Evolutionary conservation across 306 rosid genomes (phyloP).

Genomic region (Hippophae rhamnoides): DNA sequence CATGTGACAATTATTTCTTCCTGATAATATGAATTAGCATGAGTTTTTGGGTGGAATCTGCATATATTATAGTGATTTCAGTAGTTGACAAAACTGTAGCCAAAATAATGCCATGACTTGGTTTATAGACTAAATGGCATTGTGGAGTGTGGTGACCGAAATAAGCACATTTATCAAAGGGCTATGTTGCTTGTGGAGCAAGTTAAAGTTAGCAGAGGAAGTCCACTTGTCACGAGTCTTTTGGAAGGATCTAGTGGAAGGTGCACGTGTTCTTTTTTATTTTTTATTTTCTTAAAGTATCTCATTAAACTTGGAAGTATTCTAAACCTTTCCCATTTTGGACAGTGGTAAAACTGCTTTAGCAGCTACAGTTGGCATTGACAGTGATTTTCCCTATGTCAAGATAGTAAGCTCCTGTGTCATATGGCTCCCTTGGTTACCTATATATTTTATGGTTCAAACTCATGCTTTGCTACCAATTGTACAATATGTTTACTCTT

Average conservation of each 20-base stretch:
- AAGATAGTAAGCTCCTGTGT: slow-evolving; percentile 67
- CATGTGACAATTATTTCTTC: too few species aligned
- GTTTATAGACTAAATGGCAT: slow-evolving; percentile 70
- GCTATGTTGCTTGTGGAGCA: slow-evolving; percentile 85
- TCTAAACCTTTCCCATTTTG: slow-evolving; percentile 33
- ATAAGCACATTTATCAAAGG: slow-evolving; percentile 69
- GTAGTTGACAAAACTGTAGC: neutral
- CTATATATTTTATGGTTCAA: slow-evolving; percentile 6
- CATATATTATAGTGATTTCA: too few species aligned
- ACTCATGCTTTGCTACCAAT: slow-evolving; percentile 5
- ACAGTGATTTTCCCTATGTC: slow-evolving; percentile 93
- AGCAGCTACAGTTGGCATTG: slow-evolving; percentile 92
- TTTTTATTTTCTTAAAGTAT: neutral
- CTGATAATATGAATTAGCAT: too few species aligned
- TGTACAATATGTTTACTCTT: slow-evolving; percentile 12
- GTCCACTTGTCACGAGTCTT: slow-evolving; percentile 89
- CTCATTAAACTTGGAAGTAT: slow-evolving; percentile 13
- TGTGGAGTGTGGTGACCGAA: slow-evolving; percentile 84
- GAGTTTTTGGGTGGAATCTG: too few species aligned
- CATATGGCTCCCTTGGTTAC: neutral
- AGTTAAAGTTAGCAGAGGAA: slow-evolving; percentile 91
- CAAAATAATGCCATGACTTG: slow-evolving; percentile 6
- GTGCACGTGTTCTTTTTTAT: slow-evolving; percentile 25
- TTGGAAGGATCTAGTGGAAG: slow-evolving; percentile 96
- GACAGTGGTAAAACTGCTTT: slow-evolving; percentile 91